phyloP scores from a whole-genome alignment of 2,329 filamentous ascomycete genomes.

The Aspergillus candidus region DNA sequence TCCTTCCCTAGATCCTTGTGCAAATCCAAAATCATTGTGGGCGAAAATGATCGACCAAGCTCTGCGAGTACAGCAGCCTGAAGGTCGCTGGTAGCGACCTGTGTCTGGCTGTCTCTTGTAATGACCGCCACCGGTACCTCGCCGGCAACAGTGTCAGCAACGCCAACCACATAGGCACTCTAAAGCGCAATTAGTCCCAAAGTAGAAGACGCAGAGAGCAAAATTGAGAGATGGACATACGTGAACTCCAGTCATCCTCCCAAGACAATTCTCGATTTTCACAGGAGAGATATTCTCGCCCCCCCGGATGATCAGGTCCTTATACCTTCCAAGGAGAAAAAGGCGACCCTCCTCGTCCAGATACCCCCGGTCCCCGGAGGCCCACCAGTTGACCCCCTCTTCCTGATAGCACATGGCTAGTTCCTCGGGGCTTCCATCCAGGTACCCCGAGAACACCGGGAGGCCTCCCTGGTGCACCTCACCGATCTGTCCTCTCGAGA shows the following conservation, averaged over 20 bases:
- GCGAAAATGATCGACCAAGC: slow-evolving; percentile 1
- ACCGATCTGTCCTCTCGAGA: background rate
- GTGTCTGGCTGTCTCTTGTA: background rate
- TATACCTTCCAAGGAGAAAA: slow-evolving; percentile 2
- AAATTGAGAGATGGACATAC: background rate
- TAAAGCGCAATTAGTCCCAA: background rate
- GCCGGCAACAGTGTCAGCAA: slow-evolving; percentile 4
- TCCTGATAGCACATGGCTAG: background rate
- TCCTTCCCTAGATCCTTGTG: background rate
- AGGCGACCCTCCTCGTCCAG: slow-evolving; percentile 1
- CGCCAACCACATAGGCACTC: slow-evolving; percentile 1
- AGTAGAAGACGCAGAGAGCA: too few relatives aligned
- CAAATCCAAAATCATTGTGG: slow-evolving; percentile 1
- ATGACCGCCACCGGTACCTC: slow-evolving; percentile 3
- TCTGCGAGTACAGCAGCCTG: background rate
- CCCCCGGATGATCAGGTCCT: slow-evolving; percentile 7
- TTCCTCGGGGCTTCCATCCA: background rate
- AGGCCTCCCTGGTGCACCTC: slow-evolving; percentile 5
- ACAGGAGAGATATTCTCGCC: slow-evolving; percentile 7
- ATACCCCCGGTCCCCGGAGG: slow-evolving; percentile 2
- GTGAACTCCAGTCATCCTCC: background rate
- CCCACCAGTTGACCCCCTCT: slow-evolving; percentile 1
- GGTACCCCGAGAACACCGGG: slow-evolving; percentile 3
- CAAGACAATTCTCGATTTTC: slow-evolving; percentile 2
- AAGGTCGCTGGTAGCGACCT: background rate